These are phyloP conservation scores for Podaxis rugospora DNA, from an alignment of 768 basidiomycete species.

Conservation along the genomic window DNA sequence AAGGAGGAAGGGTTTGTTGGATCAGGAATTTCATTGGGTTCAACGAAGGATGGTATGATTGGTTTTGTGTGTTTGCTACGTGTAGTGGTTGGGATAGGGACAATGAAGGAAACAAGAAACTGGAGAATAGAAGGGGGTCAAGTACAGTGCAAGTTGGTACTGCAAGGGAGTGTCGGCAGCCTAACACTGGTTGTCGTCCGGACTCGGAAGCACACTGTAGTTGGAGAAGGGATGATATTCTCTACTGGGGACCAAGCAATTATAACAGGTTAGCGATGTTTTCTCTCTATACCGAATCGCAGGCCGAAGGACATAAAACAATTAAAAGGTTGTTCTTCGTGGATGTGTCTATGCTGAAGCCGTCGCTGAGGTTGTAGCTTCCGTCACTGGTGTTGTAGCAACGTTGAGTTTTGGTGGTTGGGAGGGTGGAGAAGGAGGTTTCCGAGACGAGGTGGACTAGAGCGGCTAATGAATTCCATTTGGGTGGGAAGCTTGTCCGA, in stretches of 20 bases:
- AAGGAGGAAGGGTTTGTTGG: too few species aligned
- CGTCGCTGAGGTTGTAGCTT: slow-evolving; percentile 4
- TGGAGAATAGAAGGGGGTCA: background rate
- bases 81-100: background rate
- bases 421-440: slow-evolving; percentile 52
- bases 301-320: background rate
- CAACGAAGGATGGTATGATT: background rate
- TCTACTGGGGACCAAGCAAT: background rate
- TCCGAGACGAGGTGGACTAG: slow-evolving; percentile 71
- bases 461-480: slow-evolving; percentile 79
- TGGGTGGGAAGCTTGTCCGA: slow-evolving; percentile 80
- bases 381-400: slow-evolving; percentile 5
- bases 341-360: slow-evolving; percentile 3
- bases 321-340: background rate
- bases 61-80: background rate
- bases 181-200: background rate
- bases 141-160: background rate
- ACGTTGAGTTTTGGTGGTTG: slow-evolving; percentile 21
- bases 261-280: background rate
- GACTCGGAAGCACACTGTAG: background rate
- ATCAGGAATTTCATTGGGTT: background rate
- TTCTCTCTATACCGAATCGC: background rate
- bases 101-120: background rate
- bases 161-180: too few species aligned
- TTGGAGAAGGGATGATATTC: slow-evolving; percentile 11